Base-by-base conservation (phyloP, 495 filamentous ascomycete species). In the Penicillium waksmanii region DNA sequence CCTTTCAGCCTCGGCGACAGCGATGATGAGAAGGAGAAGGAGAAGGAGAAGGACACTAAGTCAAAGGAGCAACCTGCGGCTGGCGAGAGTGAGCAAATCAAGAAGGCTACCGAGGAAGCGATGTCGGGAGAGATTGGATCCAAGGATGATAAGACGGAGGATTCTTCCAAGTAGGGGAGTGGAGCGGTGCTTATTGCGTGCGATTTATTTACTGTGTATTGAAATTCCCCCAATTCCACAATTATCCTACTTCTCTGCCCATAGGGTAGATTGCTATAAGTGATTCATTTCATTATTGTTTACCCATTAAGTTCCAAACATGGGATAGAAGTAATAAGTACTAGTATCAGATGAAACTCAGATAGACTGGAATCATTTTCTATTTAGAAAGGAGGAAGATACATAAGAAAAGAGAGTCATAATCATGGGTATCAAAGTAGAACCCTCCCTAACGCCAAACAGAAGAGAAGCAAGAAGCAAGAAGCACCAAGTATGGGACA, bases 1-100 rank as follows among this genome's bases (percentile, higher is more conserved):
- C 95, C 95, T 0, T 98, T 98, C 74, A 96, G 91, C 65, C 83
- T 98, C 10, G 95, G 95, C 2, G 95, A 98, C 66, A 96, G 93
- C 65, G 92, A 96, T 58, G 95, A 98, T 51, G 96, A 98, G 74
- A 89, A 89, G 60, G 96, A 98, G 74, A 89, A 89, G 60, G 96
- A 98, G 74, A 89, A 89, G 59, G 93, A 92, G n/a, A 72, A 89
- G 60, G 93, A 92, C 12, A 71, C 79, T 15, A 91, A 90, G 72
- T 67, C 79, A 36, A 88, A 88, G 64, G 87, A 89, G 52, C 69
- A 77, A 48, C 77, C 77, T 58, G 83, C 85, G 58, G 64, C 80
- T 57, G 86, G 90, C 61, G 90, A 92, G 69, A 77, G 74, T 19
- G 89, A 91, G 60, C 80, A 85, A 66, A 65, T 90, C 63, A 90